phyloP scores from a whole-genome alignment of 768 basidiomycete species.

The Podaxis sp. region DNA sequence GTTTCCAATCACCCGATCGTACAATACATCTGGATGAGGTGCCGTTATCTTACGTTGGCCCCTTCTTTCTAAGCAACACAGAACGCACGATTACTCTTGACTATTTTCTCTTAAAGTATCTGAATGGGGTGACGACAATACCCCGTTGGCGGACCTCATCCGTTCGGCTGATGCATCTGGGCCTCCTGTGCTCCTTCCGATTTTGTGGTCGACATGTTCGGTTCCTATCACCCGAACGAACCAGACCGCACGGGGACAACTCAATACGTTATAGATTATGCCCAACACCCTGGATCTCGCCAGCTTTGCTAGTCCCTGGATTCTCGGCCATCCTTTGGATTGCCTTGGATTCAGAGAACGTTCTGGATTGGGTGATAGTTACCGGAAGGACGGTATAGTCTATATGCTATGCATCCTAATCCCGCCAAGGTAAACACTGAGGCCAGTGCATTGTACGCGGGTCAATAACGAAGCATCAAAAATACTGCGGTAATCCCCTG shows the following conservation, averaged over 20 bases:
- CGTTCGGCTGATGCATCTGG: not conserved
- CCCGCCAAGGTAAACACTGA: not conserved
- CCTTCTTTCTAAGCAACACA: not conserved
- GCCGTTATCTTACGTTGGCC: constrained; percentile 4
- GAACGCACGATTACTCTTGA: not conserved
- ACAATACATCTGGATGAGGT: not conserved
- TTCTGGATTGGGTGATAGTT: constrained; percentile 8
- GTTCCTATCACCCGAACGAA: not conserved
- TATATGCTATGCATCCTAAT: not conserved
- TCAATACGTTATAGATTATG: not conserved
- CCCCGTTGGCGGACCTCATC: not conserved
- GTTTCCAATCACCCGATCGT: not conserved
- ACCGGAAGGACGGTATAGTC: not conserved
- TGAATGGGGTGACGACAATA: not conserved
- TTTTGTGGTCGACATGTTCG: not conserved
- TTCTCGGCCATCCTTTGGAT: constrained; percentile 1
- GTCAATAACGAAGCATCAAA: not conserved
- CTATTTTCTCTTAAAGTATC: not conserved
- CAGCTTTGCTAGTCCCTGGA: not conserved
- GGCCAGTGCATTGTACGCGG: not conserved
- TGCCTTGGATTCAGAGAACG: not conserved
- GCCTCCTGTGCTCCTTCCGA: not conserved
- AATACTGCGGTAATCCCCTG: not conserved
- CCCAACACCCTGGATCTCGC: not conserved
- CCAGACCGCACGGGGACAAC: not conserved